These are phyloP conservation scores for Xylariaceae sp. DNA, from an alignment of 2,329 filamentous ascomycete species.

Conservation along the genomic window DNA sequence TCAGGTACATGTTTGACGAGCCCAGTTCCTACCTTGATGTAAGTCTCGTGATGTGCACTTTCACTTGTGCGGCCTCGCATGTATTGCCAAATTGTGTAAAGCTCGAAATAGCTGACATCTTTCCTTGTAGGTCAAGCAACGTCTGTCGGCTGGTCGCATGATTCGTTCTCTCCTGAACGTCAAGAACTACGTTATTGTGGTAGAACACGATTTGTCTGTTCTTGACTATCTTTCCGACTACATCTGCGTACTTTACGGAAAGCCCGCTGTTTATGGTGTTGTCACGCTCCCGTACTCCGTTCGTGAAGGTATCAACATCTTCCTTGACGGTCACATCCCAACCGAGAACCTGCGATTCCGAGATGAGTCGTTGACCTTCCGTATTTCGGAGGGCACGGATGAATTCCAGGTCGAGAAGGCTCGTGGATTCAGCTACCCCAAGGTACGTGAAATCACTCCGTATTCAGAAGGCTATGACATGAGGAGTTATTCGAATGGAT, in stretches of 20 bases:
- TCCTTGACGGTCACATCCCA: slow-evolving; percentile 17
- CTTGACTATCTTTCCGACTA: slow-evolving; percentile 98
- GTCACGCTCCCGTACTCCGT: slow-evolving; percentile 94
- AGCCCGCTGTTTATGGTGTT: slow-evolving; percentile 94
- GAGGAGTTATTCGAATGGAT: neutral
- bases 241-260: slow-evolving; percentile 94
- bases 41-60: slow-evolving; percentile 38
- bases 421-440: slow-evolving; percentile 32
- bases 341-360: slow-evolving; percentile 20
- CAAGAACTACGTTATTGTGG: slow-evolving; percentile 94
- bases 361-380: slow-evolving; percentile 18
- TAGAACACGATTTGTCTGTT: slow-evolving; percentile 98
- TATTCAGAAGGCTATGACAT: neutral
- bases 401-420: slow-evolving; percentile 18
- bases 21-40: slow-evolving; percentile 98
- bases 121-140: slow-evolving; percentile 55
- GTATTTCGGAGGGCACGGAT: slow-evolving; percentile 13
- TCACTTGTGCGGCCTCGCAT: neutral
- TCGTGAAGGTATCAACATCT: slow-evolving; percentile 59
- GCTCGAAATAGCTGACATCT: slow-evolving; percentile 1
- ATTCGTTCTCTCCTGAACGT: slow-evolving; percentile 86
- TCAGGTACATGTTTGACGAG: slow-evolving; percentile 94
- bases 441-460: neutral
- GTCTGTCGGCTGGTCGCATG: slow-evolving; percentile 83
- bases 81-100: neutral